Evolutionary conservation across 208 protist species (phyloP).

Genomic region (Trypanosoma platydactyli): DNA sequence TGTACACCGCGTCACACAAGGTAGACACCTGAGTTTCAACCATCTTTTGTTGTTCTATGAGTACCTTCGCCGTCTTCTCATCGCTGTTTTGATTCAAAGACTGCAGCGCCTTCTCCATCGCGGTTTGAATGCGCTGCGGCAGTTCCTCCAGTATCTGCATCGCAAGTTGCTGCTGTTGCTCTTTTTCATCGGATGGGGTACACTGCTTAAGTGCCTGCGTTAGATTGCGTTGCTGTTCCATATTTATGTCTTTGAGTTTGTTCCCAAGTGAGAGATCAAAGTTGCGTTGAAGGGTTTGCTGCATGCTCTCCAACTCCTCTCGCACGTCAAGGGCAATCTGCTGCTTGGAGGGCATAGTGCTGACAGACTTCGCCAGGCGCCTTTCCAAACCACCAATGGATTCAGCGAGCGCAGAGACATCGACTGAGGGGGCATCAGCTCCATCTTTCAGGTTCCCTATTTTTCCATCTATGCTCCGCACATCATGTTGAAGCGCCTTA

Average conservation of each 20-base stretch:
- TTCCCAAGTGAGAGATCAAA: slow-evolving; percentile 12
- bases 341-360: slow-evolving; percentile 8
- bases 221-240: slow-evolving; percentile 14
- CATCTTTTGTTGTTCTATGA: slow-evolving; percentile 16
- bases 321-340: slow-evolving; percentile 22
- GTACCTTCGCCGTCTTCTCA: slow-evolving; percentile 1
- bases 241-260: slow-evolving; percentile 5
- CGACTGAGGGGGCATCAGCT: not conserved
- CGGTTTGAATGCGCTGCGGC: slow-evolving; percentile 21
- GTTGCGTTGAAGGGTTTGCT: slow-evolving; percentile 10
- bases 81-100: slow-evolving; percentile 9
- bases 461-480: slow-evolving; percentile 9
- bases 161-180: slow-evolving; percentile 1
- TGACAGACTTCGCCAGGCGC: slow-evolving; percentile 4
- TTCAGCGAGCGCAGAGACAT: not conserved
- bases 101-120: slow-evolving; percentile 25
- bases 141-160: slow-evolving; percentile 14
- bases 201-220: not conserved
- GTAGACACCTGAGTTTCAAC: slow-evolving; percentile 7
- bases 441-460: slow-evolving; percentile 3
- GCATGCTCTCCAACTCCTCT: slow-evolving; percentile 10
- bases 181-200: not conserved
- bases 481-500: slow-evolving; percentile 14
- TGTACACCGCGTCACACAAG: slow-evolving; percentile 10
- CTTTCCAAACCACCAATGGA: slow-evolving; percentile 8